Conservation (phyloP, 768 basidiomycete genomes). For the Leccinum ochraceum region DNA sequence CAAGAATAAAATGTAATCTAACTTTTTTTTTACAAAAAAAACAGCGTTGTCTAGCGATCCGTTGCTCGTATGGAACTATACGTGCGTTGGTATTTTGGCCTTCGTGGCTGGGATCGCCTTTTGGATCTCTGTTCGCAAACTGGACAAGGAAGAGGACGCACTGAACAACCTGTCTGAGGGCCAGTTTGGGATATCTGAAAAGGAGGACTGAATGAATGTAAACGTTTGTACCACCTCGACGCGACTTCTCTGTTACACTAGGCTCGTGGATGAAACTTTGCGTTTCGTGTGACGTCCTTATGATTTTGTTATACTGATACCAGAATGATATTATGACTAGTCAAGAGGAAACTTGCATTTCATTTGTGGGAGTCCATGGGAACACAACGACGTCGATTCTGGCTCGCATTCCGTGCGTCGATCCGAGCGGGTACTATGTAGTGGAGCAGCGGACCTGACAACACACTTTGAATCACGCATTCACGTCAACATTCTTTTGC, state of each 20-base stretch:
- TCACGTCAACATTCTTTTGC: conserved; percentile 8
- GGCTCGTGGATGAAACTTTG: not conserved
- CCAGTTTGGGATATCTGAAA: conserved; percentile 26
- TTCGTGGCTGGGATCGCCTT: conserved; percentile 54
- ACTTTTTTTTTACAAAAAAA: not conserved
- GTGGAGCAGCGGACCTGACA: not conserved
- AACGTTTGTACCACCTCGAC: not conserved
- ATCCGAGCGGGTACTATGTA: no score
- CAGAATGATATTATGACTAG: not conserved
- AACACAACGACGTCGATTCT: not conserved
- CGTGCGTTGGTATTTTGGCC: conserved; percentile 56
- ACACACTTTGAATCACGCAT: not conserved
- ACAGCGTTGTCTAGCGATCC: conserved; percentile 68
- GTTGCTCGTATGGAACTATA: conserved; percentile 76
- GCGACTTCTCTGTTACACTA: not conserved
- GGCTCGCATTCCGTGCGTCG: no score
- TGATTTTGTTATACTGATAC: not conserved
- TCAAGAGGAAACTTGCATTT: not conserved
- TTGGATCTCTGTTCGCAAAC: conserved; percentile 50
- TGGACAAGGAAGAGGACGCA: conserved; percentile 63
- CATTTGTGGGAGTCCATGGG: not conserved
- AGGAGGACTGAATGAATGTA: not conserved
- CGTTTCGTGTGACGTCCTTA: not conserved
- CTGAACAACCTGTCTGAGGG: conserved; percentile 56
- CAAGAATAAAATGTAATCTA: no score